These are phyloP conservation scores for Beauveria medogensis DNA, from an alignment of 2,329 filamentous ascomycete genomes.

Conservation along the genomic window DNA sequence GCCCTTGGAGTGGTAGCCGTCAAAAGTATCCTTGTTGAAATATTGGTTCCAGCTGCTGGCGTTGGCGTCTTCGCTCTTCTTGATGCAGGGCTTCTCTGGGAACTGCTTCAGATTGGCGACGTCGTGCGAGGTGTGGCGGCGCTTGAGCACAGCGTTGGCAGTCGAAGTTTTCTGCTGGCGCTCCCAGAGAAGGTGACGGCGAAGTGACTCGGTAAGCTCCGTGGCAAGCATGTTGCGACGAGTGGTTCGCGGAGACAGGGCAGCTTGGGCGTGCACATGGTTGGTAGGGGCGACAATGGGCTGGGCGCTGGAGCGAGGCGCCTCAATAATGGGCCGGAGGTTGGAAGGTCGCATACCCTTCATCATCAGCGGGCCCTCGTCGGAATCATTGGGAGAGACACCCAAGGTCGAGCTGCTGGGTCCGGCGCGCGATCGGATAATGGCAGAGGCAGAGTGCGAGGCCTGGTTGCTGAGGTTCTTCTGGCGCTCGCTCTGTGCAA, in stretches of 20 bases:
- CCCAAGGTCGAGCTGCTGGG: constrained; percentile 36
- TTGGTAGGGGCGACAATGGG: constrained; percentile 69
- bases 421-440: constrained; percentile 53
- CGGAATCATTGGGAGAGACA: constrained; percentile 49
- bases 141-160: constrained; percentile 79
- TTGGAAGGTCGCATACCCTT: constrained; percentile 45
- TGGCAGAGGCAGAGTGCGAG: constrained; percentile 58
- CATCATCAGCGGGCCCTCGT: constrained; percentile 56
- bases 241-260: constrained; percentile 84
- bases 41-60: constrained; percentile 78
- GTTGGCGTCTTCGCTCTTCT: constrained; percentile 53
- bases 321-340: constrained; percentile 50
- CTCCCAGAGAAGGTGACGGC: constrained; percentile 89
- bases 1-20: constrained; percentile 36
- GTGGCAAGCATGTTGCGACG: constrained; percentile 92
- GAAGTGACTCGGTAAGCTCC: constrained; percentile 86
- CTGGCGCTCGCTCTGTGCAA: constrained; percentile 68
- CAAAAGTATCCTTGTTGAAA: constrained; percentile 67
- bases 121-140: constrained; percentile 83
- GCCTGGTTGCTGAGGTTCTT: constrained; percentile 61
- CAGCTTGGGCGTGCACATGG: constrained; percentile 58
- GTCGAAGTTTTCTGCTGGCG: constrained; percentile 89
- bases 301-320: constrained; percentile 60
- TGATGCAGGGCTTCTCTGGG: constrained; percentile 57
- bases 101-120: constrained; percentile 81